Evolutionary conservation across 495 filamentous ascomycete species (phyloP).

Genomic region (Glarea lozoyensis): DNA sequence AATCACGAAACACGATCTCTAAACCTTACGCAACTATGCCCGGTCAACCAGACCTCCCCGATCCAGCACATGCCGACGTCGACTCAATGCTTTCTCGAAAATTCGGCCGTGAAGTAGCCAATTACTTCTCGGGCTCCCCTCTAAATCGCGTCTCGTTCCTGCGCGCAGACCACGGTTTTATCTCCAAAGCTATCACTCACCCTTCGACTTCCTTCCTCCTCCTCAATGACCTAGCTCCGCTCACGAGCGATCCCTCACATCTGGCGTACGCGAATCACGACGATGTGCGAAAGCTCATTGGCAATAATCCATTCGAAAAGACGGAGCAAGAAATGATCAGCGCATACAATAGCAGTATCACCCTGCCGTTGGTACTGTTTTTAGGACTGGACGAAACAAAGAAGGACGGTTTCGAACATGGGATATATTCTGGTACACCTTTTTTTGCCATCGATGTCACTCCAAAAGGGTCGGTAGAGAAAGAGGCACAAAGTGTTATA

Average conservation of each 20-base stretch:
- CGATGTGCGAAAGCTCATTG: conserved; percentile 61
- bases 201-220: conserved; percentile 64
- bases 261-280: conserved; percentile 54
- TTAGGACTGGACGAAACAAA: conserved; percentile 71
- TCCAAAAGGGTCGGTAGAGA: conserved; percentile 47
- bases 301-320: conserved; percentile 58
- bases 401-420: conserved; percentile 30
- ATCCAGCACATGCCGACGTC: conserved; percentile 41
- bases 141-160: conserved; percentile 71
- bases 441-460: conserved; percentile 90
- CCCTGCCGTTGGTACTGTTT: conserved; percentile 67
- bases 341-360: conserved; percentile 60
- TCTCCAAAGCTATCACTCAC: conserved; percentile 66
- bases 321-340: conserved; percentile 65
- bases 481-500: conserved; percentile 25
- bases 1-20: not conserved
- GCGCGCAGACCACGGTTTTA: conserved; percentile 68
- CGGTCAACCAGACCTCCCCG: conserved; percentile 32
- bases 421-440: conserved; percentile 61
- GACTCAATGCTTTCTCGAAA: conserved; percentile 79
- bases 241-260: conserved; percentile 45
- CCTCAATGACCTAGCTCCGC: conserved; percentile 68
- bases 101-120: conserved; percentile 84
- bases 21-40: conserved; percentile 19
- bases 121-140: conserved; percentile 82